Conservation (phyloP, 2,329 filamentous ascomycete genomes). For the Phoma sp. region DNA sequence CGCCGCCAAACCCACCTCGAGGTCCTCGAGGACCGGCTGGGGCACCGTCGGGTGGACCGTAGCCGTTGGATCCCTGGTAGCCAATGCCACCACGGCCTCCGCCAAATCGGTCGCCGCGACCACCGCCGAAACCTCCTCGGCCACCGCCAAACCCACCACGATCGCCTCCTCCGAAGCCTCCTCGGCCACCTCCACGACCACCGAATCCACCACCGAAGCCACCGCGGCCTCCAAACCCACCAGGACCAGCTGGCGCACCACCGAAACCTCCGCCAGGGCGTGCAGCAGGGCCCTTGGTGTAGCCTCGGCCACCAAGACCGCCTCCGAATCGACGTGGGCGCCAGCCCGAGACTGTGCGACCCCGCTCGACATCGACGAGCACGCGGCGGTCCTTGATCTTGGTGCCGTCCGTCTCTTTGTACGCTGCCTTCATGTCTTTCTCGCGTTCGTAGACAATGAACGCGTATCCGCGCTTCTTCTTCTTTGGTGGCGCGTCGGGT, state of each 20-base stretch:
- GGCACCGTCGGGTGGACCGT: conserved; percentile 54
- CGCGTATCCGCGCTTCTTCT: conserved; percentile 87
- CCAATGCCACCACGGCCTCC: conserved; percentile 54
- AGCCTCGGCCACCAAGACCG: conserved; percentile 88
- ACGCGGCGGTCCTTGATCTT: conserved; percentile 91
- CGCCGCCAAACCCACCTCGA: conserved; percentile 40
- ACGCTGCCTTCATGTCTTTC: conserved; percentile 98
- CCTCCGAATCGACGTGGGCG: conserved; percentile 89
- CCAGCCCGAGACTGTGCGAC: conserved; percentile 93
- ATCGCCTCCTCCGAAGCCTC: conserved; percentile 49
- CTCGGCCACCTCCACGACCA: conserved; percentile 57
- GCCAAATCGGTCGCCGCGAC: conserved; percentile 30
- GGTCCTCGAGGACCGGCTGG: conserved; percentile 55
- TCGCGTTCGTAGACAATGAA: conserved; percentile 97
- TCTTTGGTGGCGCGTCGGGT: conserved; percentile 62
- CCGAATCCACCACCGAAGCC: conserved; percentile 54
- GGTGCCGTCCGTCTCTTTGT: conserved; percentile 86
- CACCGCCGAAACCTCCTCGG: conserved; percentile 54
- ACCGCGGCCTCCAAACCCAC: conserved; percentile 58
- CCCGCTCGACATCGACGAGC: conserved; percentile 94
- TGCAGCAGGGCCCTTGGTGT: conserved; percentile 79
- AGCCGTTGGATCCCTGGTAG: conserved; percentile 50
- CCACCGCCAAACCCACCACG: conserved; percentile 49
- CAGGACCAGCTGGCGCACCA: conserved; percentile 61
- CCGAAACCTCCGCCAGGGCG: conserved; percentile 71